Evolutionary conservation across 495 filamentous ascomycete species (phyloP), one percentile per base, ranked within the genome.

Genomic region (Hypoxylon lenormandii): DNA sequence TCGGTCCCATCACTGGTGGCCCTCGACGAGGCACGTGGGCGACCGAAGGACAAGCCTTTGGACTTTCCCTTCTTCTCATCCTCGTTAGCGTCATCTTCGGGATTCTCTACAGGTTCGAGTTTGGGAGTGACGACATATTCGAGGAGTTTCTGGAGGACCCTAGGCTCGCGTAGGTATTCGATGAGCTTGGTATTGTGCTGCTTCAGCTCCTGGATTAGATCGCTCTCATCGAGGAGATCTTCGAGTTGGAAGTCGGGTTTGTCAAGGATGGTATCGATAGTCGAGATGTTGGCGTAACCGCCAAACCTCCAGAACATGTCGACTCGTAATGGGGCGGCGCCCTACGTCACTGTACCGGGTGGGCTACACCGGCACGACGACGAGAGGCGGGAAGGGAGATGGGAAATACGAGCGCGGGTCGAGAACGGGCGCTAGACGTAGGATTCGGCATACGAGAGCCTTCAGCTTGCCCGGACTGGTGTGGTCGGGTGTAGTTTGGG

Each of bases 241-340:
- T 99, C 95, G 52, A 98, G 90, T 45, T 90, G 91, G 74, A 97
- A 91, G 79, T 97, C 90, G 66, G 91, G 88, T 80, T 96, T 96
- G 67, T 98, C 95, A 72, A 99, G 93, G 70, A 98, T 90, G 71
- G 88, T 93, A 80, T 98, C 96, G 78, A 98, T 90, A 70, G 93
- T 91, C 73, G 94, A 97, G 81, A 96, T 89, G 84, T 91, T 96
- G 80, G 94, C 92, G 86, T 98, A 98, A 77, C 93, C 93, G 83
- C 96, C 94, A 82, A 97, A 97, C 79, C 93, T 89, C 94, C 94
- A 97, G 79, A 97, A 97, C 94, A 97, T 97, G 81, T 79, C 92
- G 90, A 76, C 69, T 70, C 56, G 64, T 36, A 51, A 57, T 64
- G 38, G 43, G 50, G 38, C 40, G 50, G 42, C 37, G 48, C 57